Percentiles rank a stretch among this genome's conserved stretches.
Conservation (phyloP, 2,329 filamentous ascomycete species). For the Fusarium newnesense region DNA sequence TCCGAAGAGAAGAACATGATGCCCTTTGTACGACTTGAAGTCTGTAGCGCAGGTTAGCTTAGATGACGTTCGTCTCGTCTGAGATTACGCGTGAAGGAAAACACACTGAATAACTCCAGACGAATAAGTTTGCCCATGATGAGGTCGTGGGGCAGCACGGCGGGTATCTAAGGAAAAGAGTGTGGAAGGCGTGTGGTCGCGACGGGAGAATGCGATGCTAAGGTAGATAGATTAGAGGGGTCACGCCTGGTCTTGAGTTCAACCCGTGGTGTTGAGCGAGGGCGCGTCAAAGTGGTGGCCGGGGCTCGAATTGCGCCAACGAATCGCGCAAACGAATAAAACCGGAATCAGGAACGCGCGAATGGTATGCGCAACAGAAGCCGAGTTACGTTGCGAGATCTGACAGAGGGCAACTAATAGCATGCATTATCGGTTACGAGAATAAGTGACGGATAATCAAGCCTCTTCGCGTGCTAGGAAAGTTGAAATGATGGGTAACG, state of each 20-base stretch:
- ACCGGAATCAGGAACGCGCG: not conserved
- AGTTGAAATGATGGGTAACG: conserved; percentile 37
- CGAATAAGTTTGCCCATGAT: conserved; percentile 96
- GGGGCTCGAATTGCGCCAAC: conserved; percentile 30
- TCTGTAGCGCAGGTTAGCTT: conserved; percentile 62
- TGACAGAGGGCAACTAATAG: conserved; percentile 1
- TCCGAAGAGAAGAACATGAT: conserved; percentile 92
- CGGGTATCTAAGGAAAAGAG: conserved; percentile 4
- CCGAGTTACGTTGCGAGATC: conserved; percentile 15
- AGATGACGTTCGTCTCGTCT: not conserved
- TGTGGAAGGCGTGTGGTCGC: conserved; percentile 2
- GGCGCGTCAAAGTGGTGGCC: conserved; percentile 40
- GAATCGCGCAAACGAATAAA: conserved; percentile 28
- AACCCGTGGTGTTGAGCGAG: conserved; percentile 32
- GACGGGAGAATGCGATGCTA: conserved; percentile 11
- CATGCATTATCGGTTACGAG: conserved; percentile 19
- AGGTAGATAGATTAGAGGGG: conserved; percentile 24
- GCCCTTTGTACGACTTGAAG: conserved; percentile 99
- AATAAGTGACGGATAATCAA: conserved; percentile 7
- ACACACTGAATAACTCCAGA: conserved; percentile 90
- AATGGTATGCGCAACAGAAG: not conserved
- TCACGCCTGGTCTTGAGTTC: conserved; percentile 28
- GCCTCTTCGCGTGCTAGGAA: conserved; percentile 28
- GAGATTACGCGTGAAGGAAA: not conserved
- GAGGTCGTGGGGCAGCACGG: conserved; percentile 42